Conservation (phyloP, 305 asterid species). For the Fraxinus ornus region DNA sequence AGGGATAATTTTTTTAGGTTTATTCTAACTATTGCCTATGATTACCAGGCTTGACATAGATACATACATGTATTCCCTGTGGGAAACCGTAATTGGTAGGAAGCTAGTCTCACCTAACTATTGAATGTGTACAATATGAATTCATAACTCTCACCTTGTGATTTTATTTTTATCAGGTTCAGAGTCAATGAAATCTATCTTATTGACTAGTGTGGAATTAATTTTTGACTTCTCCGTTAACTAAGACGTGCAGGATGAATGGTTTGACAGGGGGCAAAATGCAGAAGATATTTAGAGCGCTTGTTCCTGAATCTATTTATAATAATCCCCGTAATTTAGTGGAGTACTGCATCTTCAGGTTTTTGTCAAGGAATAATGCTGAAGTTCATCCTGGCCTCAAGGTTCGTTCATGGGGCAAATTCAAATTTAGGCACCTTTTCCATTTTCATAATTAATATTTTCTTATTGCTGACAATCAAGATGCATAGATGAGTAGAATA, state of each 20-base stretch:
- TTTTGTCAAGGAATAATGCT: slow-evolving; percentile 70
- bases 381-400: slow-evolving; percentile 85
- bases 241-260: slow-evolving; percentile 83
- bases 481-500: not conserved
- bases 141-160: slow-evolving; percentile 7
- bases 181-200: slow-evolving; percentile 2
- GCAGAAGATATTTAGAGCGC: slow-evolving; percentile 84
- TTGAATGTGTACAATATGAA: slow-evolving; percentile 8
- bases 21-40: not conserved
- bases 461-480: not conserved
- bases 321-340: slow-evolving; percentile 78
- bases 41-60: not conserved
- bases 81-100: not conserved
- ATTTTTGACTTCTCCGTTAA: slow-evolving; percentile 28
- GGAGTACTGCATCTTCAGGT: slow-evolving; percentile 96
- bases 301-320: slow-evolving; percentile 67
- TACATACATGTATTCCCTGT: not conserved
- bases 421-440: slow-evolving; percentile 21
- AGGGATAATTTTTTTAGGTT: not conserved
- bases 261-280: slow-evolving; percentile 87
- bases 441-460: not conserved
- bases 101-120: slow-evolving; percentile 8
- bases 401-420: slow-evolving; percentile 42
- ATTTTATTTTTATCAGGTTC: slow-evolving; percentile 14
- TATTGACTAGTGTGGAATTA: slow-evolving; percentile 20